A percentile compares a stretch with the other conserved stretches of the same genome.
These are phyloP conservation scores for Russula griseocarnosa DNA, from an alignment of 768 basidiomycete species.

Conservation along the genomic window DNA sequence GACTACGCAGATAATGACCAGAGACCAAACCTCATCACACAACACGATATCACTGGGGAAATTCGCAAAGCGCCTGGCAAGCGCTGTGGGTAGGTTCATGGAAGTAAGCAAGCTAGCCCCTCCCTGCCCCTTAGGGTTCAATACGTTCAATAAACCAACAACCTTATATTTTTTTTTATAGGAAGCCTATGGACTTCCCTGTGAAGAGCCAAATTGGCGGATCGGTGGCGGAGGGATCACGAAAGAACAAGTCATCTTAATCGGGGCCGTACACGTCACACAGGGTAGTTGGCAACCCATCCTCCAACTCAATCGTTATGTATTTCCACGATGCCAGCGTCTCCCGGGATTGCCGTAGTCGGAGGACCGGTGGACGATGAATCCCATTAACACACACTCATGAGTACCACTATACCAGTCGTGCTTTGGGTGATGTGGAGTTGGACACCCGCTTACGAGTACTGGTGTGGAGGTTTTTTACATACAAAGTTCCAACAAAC, in stretches of 20 bases:
- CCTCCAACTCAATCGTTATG: constrained; percentile 17
- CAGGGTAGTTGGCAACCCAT: constrained; percentile 26
- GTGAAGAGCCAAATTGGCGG: constrained; percentile 3
- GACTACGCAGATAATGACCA: constrained; percentile 17
- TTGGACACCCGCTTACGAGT: too few relatives aligned
- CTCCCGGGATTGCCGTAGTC: neutral
- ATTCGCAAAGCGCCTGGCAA: constrained; percentile 9
- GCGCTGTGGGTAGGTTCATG: constrained; percentile 18
- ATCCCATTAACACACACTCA: too few relatives aligned
- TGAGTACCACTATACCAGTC: too few relatives aligned
- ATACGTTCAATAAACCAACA: too few relatives aligned
- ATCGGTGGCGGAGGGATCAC: constrained; percentile 1
- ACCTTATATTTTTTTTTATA: neutral
- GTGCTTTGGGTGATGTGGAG: too few relatives aligned
- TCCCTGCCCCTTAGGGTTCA: too few relatives aligned
- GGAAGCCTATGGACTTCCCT: neutral
- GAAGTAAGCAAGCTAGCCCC: too few relatives aligned
- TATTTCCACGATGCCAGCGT: neutral
- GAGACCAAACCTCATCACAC: constrained; percentile 11
- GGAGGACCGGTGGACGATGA: too few relatives aligned
- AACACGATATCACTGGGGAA: constrained; percentile 6
- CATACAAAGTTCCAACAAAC: too few relatives aligned
- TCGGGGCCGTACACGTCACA: constrained; percentile 16
- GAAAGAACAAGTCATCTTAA: neutral
- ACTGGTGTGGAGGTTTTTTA: too few relatives aligned